phyloP scores from a whole-genome alignment of 441 rosid species.

The Corymbia calophylla region DNA sequence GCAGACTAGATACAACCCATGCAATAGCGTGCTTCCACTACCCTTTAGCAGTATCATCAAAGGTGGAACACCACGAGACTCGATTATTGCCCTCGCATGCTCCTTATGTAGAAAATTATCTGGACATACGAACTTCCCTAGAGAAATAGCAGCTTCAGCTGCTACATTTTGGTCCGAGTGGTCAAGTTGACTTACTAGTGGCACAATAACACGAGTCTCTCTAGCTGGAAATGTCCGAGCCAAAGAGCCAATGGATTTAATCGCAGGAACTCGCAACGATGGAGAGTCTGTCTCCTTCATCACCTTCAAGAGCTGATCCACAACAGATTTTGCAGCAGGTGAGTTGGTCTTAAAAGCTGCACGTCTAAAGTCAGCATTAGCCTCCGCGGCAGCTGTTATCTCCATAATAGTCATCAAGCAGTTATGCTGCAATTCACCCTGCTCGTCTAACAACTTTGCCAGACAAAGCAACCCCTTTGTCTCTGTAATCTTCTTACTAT shows the following conservation, averaged over 20 bases:
- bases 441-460: constrained; percentile 54
- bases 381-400: constrained; percentile 59
- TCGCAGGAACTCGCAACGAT: constrained; percentile 37
- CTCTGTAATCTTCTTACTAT: constrained; percentile 53
- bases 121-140: constrained; percentile 42
- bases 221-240: constrained; percentile 65
- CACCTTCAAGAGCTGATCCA: constrained; percentile 49
- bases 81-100: constrained; percentile 49
- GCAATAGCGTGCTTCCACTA: constrained; percentile 32
- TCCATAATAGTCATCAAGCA: constrained; percentile 61
- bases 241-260: constrained; percentile 48
- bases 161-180: constrained; percentile 35
- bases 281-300: constrained; percentile 35
- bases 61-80: constrained; percentile 25
- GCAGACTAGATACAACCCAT: constrained; percentile 41
- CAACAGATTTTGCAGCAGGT: constrained; percentile 59
- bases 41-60: constrained; percentile 42
- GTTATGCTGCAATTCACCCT: constrained; percentile 44
- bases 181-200: constrained; percentile 37
- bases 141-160: constrained; percentile 38
- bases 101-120: constrained; percentile 38
- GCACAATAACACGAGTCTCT: constrained; percentile 45
- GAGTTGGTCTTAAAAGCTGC: constrained; percentile 60
- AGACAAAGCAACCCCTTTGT: constrained; percentile 64
- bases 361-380: constrained; percentile 45